Evolutionary conservation across 352 stramenopile genomes (phyloP).

Genomic region (Phytophthora brassicae): DNA sequence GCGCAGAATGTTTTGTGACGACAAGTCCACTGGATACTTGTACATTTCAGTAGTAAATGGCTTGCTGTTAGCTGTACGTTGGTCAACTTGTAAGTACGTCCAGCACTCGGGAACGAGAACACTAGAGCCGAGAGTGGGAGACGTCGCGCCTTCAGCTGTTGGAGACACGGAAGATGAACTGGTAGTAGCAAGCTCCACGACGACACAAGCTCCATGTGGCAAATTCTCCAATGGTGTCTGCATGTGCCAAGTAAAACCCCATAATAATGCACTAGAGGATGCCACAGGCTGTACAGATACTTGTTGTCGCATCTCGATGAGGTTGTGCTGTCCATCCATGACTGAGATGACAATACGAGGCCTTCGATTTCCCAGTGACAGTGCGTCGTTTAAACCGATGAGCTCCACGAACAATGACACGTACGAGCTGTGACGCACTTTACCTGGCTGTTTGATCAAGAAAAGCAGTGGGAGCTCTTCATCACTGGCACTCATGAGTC

Average conservation of each 20-base stretch:
- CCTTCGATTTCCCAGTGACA: constrained; percentile 41
- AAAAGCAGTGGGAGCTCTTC: constrained; percentile 59
- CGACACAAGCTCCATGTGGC: constrained; percentile 67
- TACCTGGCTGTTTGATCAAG: constrained; percentile 71
- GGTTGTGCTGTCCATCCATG: constrained; percentile 58
- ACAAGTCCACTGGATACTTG: constrained; percentile 76
- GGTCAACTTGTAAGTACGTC: constrained; percentile 83
- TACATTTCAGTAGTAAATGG: constrained; percentile 81
- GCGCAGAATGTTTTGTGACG: constrained; percentile 64
- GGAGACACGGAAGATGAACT: constrained; percentile 46
- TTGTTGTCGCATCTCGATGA: constrained; percentile 80
- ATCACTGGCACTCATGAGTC: constrained; percentile 22
- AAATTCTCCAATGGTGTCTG: constrained; percentile 92
- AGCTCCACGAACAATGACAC: constrained; percentile 82
- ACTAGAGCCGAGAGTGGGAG: constrained; percentile 35
- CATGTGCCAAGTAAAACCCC: constrained; percentile 93
- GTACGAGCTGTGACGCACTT: constrained; percentile 79
- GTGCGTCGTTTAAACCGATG: constrained; percentile 54
- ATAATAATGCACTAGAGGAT: constrained; percentile 63
- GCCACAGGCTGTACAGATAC: constrained; percentile 68
- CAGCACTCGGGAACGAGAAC: constrained; percentile 74
- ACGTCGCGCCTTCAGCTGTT: constrained; percentile 27
- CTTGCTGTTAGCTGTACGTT: constrained; percentile 73
- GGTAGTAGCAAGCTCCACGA: constrained; percentile 72
- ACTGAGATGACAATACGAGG: constrained; percentile 76